Percentiles rank a stretch among this genome's conserved stretches.
Evolutionary conservation across 2,329 filamentous ascomycete species (phyloP).

Genomic region (Coniochaeta sp.): DNA sequence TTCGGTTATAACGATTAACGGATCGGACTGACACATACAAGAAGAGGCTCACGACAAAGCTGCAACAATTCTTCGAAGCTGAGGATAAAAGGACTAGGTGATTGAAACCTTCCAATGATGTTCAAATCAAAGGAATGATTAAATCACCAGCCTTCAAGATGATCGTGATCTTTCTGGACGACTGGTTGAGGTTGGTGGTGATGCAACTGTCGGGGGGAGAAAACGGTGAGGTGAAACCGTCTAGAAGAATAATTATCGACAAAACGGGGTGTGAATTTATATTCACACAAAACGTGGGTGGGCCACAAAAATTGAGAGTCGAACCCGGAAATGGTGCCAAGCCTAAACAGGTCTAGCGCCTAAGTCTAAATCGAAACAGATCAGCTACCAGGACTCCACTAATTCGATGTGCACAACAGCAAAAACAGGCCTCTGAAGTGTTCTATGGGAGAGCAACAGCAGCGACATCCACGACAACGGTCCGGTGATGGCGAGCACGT

Average conservation of each 20-base stretch:
- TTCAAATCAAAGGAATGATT: background rate
- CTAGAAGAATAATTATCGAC: background rate
- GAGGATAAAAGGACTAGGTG: background rate
- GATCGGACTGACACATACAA: background rate
- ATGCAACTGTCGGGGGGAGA: background rate
- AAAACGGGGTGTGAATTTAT: background rate
- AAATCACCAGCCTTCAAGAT: background rate
- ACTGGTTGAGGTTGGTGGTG: background rate
- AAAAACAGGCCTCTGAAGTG: background rate
- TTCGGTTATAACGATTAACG: background rate
- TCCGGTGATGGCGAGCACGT: background rate
- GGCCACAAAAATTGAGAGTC: background rate
- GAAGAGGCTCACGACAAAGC: background rate
- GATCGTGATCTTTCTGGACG: background rate
- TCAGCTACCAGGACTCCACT: constrained; percentile 7
- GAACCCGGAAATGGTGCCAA: background rate
- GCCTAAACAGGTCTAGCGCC: constrained; percentile 4
- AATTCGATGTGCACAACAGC: background rate
- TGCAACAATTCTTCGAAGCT: background rate
- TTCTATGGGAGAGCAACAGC: background rate
- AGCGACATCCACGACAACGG: background rate
- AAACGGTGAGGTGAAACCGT: background rate
- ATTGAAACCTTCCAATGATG: background rate
- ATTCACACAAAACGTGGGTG: background rate
- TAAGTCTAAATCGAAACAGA: constrained; percentile 8